A percentile compares a stretch with the other conserved stretches of the same genome.
Conservation (phyloP, 2,329 filamentous ascomycete species). For the Pseudogymnoascus sp. region DNA sequence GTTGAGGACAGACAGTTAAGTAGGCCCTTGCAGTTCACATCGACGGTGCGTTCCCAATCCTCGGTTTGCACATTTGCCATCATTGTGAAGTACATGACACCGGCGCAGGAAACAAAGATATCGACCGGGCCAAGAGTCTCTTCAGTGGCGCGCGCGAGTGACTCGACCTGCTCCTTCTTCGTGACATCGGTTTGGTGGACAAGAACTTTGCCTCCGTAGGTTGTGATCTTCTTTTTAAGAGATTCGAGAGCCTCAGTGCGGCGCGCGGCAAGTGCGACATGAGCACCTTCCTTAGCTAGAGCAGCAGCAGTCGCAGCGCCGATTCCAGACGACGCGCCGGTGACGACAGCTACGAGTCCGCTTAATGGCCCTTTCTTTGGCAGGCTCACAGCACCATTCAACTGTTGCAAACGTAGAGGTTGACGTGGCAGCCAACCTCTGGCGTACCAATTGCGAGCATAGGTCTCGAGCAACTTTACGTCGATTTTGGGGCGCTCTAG, state of each 20-base stretch:
- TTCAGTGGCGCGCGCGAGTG: constrained; percentile 53
- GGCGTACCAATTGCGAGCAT: constrained; percentile 73
- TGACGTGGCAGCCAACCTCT: constrained; percentile 67
- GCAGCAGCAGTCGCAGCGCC: constrained; percentile 67
- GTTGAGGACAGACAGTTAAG: constrained; percentile 65
- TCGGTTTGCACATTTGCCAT: constrained; percentile 70
- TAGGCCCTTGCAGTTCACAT: constrained; percentile 81
- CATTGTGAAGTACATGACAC: constrained; percentile 86
- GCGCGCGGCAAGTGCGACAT: constrained; percentile 66
- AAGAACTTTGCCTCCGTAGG: constrained; percentile 58
- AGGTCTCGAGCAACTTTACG: constrained; percentile 64
- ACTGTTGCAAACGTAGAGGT: constrained; percentile 46
- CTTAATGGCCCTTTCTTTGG: constrained; percentile 53
- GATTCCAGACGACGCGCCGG: constrained; percentile 73
- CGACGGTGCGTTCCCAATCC: constrained; percentile 76
- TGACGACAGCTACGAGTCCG: constrained; percentile 69
- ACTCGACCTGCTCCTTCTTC: constrained; percentile 57
- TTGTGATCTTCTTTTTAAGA: constrained; percentile 55
- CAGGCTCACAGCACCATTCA: constrained; percentile 38
- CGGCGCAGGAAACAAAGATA: constrained; percentile 73
- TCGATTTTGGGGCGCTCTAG: constrained; percentile 65
- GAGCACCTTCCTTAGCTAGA: constrained; percentile 63
- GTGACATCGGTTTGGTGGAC: constrained; percentile 69
- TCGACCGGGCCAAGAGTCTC: constrained; percentile 66
- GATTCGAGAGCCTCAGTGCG: constrained; percentile 62